Base-by-base conservation (phyloP, 306 rosid genomes). In the Rubus parviflorus region DNA sequence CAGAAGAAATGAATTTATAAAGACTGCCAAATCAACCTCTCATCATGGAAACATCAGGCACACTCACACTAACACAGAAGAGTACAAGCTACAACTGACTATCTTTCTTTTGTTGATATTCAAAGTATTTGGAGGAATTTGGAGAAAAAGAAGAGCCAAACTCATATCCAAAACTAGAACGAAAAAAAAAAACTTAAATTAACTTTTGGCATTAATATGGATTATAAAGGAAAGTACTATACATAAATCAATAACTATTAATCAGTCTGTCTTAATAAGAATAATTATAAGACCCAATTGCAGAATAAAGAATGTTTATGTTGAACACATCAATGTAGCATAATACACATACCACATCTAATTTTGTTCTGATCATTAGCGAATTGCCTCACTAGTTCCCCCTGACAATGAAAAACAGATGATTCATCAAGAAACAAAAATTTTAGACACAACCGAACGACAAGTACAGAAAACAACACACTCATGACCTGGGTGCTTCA, bases 331-430 rank as follows among this genome's bases (percentile, higher is more conserved):
- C 20, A 6, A n/a, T 40, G 23, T 63, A 51, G 51, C 22, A 38
- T 51, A 72, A 67, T 73, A 49, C 79, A 80, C 97, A 77, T 87
- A 92, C 98, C 98, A 25, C 97, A 94, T 80, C 46, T 90, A 84
- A 94, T 94, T 90, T 94, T 94, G 89, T 82, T 82, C 83, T 94
- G 97, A 81, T 89, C 97, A 83, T 94, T 94, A 12, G 98, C 98
- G 47, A 92, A 94, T 76, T 71, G 97, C 86, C 82, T 89, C 81
- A 94, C 98, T 23, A 94, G 81, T 49, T 94, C 97, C 77, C 97
- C 98, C 98, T 94, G 94, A 66, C 49, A 79, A 90, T 46, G 45
- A 60, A 22, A 56, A 68, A 79, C 40, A 22, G 25, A 48, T 20
- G 25, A 48, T 30, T 68, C 30, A 63, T 41, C n/a, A 81, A 63